Base-by-base conservation (phyloP, 2,329 filamentous ascomycete species). In the Coniochaeta hoffmannii region DNA sequence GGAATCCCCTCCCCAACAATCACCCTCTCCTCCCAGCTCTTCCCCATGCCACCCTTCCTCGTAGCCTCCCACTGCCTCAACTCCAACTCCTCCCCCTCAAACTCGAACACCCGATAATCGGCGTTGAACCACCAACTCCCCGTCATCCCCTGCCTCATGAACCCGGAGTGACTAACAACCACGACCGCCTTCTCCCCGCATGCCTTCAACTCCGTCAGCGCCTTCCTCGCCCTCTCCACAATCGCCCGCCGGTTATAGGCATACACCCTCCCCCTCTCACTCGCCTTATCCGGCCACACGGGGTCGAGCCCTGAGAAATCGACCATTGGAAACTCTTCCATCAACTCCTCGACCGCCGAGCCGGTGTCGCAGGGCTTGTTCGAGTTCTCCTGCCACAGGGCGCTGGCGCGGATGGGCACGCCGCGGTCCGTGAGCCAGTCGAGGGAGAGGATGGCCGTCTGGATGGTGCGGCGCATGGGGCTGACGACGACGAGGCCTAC, bases 121-220 rank as follows among this genome's bases (percentile, higher is more conserved):
- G 79, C 80, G 59, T 87, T 87, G 64, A 77, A 79, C 62, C 74
- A 83, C 71, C 72, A 79, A 60, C 71, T 72, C 1, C 82, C 78
- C 9, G 74, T 76, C 8, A 87, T 76, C 9, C 76, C 81, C 3
- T 73, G 66, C n/a, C 83, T 71, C 58, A 88, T 62, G 65, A 87
- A 88, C 0, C 78, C 82, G 1, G 84, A 82, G 68, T 88, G 85
- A 1, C 80, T 81, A 4, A 88, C 83, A 0, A 88, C 83, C 10
- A 85, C 74, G 54, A 88, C 76, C 53, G 84, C 73, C 61, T 81
- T 81, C 68, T 88, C 84, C 0, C 78, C 76, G 1, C 83, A 72
- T 11, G 62, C 59, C 0, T 84, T 73, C 24, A 88, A 71, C 26
- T 73, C 71, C 31, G 70, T 68, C 1, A 87, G 72, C 41, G 73